These are phyloP conservation scores for Chalciporus chontae DNA, from an alignment of 768 basidiomycete genomes.

Conservation along the genomic window DNA sequence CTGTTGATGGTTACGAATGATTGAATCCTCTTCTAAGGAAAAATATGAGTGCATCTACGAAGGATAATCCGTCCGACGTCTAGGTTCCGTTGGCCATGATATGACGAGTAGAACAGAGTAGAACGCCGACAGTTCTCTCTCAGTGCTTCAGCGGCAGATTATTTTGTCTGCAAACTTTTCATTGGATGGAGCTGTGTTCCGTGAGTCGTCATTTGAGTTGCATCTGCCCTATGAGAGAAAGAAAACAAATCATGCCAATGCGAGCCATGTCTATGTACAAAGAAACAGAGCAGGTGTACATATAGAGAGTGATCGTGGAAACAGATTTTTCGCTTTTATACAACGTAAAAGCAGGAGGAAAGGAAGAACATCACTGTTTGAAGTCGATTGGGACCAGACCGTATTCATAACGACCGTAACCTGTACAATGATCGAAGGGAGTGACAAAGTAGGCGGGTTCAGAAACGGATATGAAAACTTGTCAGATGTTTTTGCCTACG, in stretches of 20 bases:
- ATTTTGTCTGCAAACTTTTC: too few species aligned
- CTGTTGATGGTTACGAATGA: constrained; percentile 1
- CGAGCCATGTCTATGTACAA: constrained; percentile 13
- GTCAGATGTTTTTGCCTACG: constrained; percentile 32
- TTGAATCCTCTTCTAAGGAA: too few species aligned
- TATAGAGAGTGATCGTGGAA: background rate
- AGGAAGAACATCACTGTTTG: constrained; percentile 2
- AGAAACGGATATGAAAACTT: constrained; percentile 1
- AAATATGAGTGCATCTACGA: too few species aligned
- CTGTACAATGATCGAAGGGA: constrained; percentile 8
- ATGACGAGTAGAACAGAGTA: constrained; percentile 1
- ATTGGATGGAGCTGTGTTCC: background rate
- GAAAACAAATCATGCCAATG: background rate
- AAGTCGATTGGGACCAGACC: constrained; percentile 9
- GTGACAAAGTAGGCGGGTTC: constrained; percentile 1
- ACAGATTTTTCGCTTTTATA: constrained; percentile 12
- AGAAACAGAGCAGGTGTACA: constrained; percentile 9
- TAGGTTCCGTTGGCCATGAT: background rate
- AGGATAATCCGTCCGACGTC: too few species aligned
- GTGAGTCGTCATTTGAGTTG: background rate
- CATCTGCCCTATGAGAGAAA: background rate
- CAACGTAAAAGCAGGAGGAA: constrained; percentile 10
- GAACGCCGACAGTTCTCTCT: constrained; percentile 7
- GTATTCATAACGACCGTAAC: constrained; percentile 6
- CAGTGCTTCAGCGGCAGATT: too few species aligned